Base-by-base conservation (phyloP, 768 basidiomycete genomes). In the Coprinopsis strossmayeri region DNA sequence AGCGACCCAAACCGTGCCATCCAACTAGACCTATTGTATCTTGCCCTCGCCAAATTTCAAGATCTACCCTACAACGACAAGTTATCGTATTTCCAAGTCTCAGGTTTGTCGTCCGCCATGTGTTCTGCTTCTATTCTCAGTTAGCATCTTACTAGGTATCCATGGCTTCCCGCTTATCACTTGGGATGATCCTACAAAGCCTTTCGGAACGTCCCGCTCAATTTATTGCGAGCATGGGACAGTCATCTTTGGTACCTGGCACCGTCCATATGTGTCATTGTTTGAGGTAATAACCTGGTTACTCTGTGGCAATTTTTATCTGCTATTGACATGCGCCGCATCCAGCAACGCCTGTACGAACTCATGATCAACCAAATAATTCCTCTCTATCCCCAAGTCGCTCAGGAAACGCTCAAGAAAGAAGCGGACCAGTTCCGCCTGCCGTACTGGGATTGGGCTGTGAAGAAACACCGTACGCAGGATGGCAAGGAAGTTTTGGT, bases 381-480 rank as follows among this genome's bases (percentile, higher is more conserved):
- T 9, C 23, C 40, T 3, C 5, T 5, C 13, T 17, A 21, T 17
- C 40, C 24, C 40, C 18, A 23, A 42, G 40, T 5, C 7, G 9
- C 4, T 11, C 15, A 17, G 3, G 18, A 5, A 11, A 23, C 23
- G 9, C 17, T 42, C 5, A 42, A 42, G 23, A 9, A 21, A 12
- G 5, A 21, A 24, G 40, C 40, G 4, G 40, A 20, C 3, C 21
- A 42, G 24, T 42, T 42, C 24, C 40, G 40, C 11, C 40, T 42
- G 5, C 40, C 40, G 10, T 42, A 42, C 40, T 42, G 40, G 40
- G 40, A 42, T 26, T 42, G 40, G 40, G 40, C 40, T 9, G 4
- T 42, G 9, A 42, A 42, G 40, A 42, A 42, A 18, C 5, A 20
- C 4, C 40, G 40, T 9, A 5, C 9, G 4, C 10, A 42, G 9